Conservation (phyloP, 2,329 filamentous ascomycete species). For the Penicillium vulpinum region DNA sequence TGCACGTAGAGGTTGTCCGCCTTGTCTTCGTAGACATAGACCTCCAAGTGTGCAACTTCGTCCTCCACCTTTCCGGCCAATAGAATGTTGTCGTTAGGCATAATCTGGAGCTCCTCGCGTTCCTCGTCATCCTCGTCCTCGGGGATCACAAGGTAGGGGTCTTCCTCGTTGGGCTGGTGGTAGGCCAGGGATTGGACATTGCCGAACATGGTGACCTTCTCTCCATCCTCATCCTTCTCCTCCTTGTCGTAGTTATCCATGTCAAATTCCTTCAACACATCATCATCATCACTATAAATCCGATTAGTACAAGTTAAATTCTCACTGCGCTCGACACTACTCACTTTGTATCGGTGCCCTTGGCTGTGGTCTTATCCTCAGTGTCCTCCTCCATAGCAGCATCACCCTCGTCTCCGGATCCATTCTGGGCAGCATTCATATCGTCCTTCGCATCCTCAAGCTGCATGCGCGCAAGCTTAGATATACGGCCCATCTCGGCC, state of each 20-base stretch:
- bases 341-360: constrained; percentile 22
- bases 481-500: constrained; percentile 73
- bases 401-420: constrained; percentile 37
- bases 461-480: constrained; percentile 71
- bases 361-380: constrained; percentile 24
- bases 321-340: not conserved
- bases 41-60: constrained; percentile 91
- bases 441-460: constrained; percentile 91
- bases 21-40: constrained; percentile 95
- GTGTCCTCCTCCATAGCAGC: constrained; percentile 27
- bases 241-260: constrained; percentile 95
- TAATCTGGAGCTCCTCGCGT: constrained; percentile 86
- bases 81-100: constrained; percentile 89
- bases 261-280: constrained; percentile 94
- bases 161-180: constrained; percentile 89
- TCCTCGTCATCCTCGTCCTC: constrained; percentile 83
- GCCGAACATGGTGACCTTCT: constrained; percentile 87
- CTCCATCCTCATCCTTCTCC: constrained; percentile 63
- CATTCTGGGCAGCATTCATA: constrained; percentile 68
- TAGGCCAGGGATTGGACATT: constrained; percentile 93
- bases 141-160: constrained; percentile 92
- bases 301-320: constrained; percentile 11
- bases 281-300: constrained; percentile 65
- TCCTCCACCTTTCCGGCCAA: constrained; percentile 94
- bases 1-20: constrained; percentile 98